Percentiles rank a stretch among this genome's conserved stretches.
Conservation (phyloP, 495 filamentous ascomycete genomes). For the Rhypophila decipiens region DNA sequence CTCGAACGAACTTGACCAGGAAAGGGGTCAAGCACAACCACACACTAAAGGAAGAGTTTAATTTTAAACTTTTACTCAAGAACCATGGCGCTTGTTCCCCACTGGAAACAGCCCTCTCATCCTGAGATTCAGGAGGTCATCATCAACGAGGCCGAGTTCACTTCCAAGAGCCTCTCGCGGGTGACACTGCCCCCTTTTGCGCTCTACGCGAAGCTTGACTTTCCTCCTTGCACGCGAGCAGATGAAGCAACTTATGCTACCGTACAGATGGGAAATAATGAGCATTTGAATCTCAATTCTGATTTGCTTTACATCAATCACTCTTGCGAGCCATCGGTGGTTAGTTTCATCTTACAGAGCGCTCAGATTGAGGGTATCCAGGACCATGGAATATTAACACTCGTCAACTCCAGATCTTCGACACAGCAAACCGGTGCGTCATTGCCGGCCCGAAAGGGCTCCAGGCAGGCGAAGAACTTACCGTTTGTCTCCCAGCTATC, state of each 20-base stretch:
- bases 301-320: slow-evolving; percentile 74
- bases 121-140: slow-evolving; percentile 47
- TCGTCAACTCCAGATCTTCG: slow-evolving; percentile 45
- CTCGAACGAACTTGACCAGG: too few species aligned
- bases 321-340: slow-evolving; percentile 60
- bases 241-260: slow-evolving; percentile 56
- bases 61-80: too few species aligned
- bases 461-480: slow-evolving; percentile 55
- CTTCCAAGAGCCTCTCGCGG: slow-evolving; percentile 55
- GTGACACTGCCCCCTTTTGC: slow-evolving; percentile 56
- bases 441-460: slow-evolving; percentile 54
- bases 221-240: slow-evolving; percentile 50
- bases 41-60: too few species aligned
- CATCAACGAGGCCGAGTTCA: slow-evolving; percentile 44
- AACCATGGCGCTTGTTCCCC: slow-evolving; percentile 41
- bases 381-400: background rate
- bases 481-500: slow-evolving; percentile 31
- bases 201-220: slow-evolving; percentile 47
- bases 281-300: slow-evolving; percentile 67
- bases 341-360: slow-evolving; percentile 23
- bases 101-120: slow-evolving; percentile 49
- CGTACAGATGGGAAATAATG: slow-evolving; percentile 56
- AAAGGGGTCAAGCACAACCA: too few species aligned
- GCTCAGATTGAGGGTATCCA: too few species aligned
- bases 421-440: slow-evolving; percentile 57